Evolutionary conservation across 257 asterid genomes (phyloP).

Genomic region (Nicotiana obtusifolia): DNA sequence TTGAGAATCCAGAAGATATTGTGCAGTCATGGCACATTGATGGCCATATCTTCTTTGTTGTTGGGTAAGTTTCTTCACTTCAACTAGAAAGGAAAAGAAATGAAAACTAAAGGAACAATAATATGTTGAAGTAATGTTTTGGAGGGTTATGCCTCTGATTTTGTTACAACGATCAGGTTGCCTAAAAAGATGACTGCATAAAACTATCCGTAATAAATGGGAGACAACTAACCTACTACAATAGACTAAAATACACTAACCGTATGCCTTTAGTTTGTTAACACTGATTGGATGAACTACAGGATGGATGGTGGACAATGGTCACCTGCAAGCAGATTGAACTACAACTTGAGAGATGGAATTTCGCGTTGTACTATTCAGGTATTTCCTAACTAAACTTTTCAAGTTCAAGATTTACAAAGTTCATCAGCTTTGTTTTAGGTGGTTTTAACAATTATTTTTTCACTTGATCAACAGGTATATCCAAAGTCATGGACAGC

Average conservation of each 20-base stretch:
- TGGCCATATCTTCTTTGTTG: slow-evolving; percentile 42
- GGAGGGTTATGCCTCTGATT: background rate
- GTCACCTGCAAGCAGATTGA: slow-evolving; percentile 31
- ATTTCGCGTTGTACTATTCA: slow-evolving; percentile 33
- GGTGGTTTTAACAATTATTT: background rate
- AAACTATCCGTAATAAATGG: background rate
- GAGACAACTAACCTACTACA: background rate
- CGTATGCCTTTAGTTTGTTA: no score
- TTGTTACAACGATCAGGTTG: background rate
- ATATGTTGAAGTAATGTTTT: background rate
- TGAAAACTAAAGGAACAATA: background rate
- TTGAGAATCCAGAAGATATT: slow-evolving; percentile 38
- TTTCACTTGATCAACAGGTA: slow-evolving; percentile 20
- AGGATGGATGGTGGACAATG: slow-evolving; percentile 41
- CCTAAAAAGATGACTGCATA: background rate
- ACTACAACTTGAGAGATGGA: slow-evolving; percentile 35
- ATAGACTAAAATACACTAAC: background rate
- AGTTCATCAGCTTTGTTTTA: background rate
- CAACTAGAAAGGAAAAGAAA: background rate
- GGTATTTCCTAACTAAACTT: slow-evolving; percentile 11
- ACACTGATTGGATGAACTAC: background rate
- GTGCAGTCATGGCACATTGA: slow-evolving; percentile 48
- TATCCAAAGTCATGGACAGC: slow-evolving; percentile 46
- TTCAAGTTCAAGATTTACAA: background rate
- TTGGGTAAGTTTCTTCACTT: slow-evolving; percentile 24